Percentiles rank a stretch among this genome's conserved stretches.
phyloP scores from a whole-genome alignment of 257 asterid genomes.

The Misopates orontium region DNA sequence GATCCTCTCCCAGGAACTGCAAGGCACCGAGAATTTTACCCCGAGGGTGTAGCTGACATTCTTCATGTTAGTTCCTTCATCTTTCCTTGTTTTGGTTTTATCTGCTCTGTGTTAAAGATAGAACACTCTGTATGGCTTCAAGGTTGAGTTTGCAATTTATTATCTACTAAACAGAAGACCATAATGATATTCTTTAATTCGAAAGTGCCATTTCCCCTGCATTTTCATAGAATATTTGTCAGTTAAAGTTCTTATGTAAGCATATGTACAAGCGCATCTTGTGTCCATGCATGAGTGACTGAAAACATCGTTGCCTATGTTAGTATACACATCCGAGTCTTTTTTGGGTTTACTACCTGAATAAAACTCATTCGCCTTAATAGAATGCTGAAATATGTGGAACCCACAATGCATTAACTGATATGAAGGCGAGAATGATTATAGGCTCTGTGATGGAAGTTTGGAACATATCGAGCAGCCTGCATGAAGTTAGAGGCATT shows the following conservation, averaged over 20 bases:
- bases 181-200: background rate
- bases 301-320: background rate
- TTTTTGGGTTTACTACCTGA: background rate
- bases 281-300: slow-evolving; percentile 1
- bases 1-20: slow-evolving; percentile 97
- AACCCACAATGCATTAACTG: background rate
- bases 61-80: slow-evolving; percentile 66
- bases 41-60: slow-evolving; percentile 94
- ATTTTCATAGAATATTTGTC: background rate
- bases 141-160: slow-evolving; percentile 7
- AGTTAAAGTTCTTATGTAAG: slow-evolving; percentile 3
- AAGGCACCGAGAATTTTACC: slow-evolving; percentile 97
- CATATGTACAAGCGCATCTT: background rate
- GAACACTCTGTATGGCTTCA: slow-evolving; percentile 20
- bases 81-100: slow-evolving; percentile 18
- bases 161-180: background rate
- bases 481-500: background rate
- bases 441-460: background rate
- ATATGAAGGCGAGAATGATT: background rate
- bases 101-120: slow-evolving; percentile 12
- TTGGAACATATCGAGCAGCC: background rate
- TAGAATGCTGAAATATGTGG: slow-evolving; percentile 1
- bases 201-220: background rate
- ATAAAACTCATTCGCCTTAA: slow-evolving; percentile 8
- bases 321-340: background rate